phyloP scores from a whole-genome alignment of 257 asterid species.

The Gentiana macrophylla region DNA sequence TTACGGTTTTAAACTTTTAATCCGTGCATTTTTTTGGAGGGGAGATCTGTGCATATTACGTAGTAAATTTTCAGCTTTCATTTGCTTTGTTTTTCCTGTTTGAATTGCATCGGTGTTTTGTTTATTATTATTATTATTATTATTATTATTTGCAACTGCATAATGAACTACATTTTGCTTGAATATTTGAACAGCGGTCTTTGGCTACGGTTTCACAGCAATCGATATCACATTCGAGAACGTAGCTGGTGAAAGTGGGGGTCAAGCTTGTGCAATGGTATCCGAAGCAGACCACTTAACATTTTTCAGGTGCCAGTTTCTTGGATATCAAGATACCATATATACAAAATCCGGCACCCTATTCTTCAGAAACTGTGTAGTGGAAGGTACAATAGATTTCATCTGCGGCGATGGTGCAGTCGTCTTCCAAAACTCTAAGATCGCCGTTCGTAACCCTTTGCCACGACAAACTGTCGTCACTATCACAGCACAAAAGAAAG shows the following conservation, averaged over 20 bases:
- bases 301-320: conserved; percentile 10
- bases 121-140: no score
- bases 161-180: no score
- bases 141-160: no score
- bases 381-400: conserved; percentile 13
- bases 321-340: conserved; percentile 14
- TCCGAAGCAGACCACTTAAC: not conserved
- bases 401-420: conserved; percentile 3
- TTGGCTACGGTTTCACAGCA: conserved; percentile 6
- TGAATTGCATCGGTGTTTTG: no score
- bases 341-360: not conserved
- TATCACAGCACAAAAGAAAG: conserved; percentile 10
- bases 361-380: conserved; percentile 11
- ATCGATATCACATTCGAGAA: conserved; percentile 5
- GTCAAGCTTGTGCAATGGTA: conserved; percentile 4
- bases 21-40: no score
- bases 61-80: no score
- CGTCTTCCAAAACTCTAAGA: conserved; percentile 6
- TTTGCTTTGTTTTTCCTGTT: no score
- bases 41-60: no score
- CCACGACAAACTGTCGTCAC: not conserved
- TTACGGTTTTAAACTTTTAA: no score
- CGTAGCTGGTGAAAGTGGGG: not conserved
- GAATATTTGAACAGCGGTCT: no score
- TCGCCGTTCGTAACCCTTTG: not conserved